A percentile compares a stretch with the other conserved stretches of the same genome.
phyloP scores from a whole-genome alignment of 345 rosid genomes.

The Rhizophora mangle region DNA sequence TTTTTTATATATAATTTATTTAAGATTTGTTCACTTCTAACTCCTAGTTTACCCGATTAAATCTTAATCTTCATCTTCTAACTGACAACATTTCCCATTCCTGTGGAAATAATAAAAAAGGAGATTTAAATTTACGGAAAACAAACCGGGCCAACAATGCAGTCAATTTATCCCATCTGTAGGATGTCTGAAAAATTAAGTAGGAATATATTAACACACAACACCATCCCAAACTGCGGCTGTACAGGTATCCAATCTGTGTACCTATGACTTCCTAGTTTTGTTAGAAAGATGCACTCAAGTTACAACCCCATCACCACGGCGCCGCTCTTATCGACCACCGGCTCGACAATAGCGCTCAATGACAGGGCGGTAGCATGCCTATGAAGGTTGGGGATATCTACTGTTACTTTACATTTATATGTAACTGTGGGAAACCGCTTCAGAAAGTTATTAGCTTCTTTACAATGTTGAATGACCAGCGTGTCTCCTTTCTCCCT shows the following conservation, averaged over 20 bases:
- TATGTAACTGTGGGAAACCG: neutral
- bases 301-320: conserved; percentile 6
- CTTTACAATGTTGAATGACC: conserved; percentile 31
- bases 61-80: too few relatives aligned
- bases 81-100: too few relatives aligned
- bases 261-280: conserved; percentile 8
- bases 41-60: too few relatives aligned
- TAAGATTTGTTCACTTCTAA: too few relatives aligned
- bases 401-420: conserved; percentile 37
- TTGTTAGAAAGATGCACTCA: conserved; percentile 25
- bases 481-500: conserved; percentile 18
- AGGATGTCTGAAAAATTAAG: conserved; percentile 17
- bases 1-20: too few relatives aligned
- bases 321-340: conserved; percentile 12
- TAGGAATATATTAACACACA: conserved; percentile 21
- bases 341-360: conserved; percentile 2
- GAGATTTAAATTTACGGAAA: neutral
- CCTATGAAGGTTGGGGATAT: conserved; percentile 15
- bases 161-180: conserved; percentile 8
- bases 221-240: conserved; percentile 18
- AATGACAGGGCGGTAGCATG: conserved; percentile 14
- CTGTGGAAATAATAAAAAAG: too few relatives aligned
- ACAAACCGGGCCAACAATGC: neutral
- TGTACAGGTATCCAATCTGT: conserved; percentile 26
- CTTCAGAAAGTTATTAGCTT: conserved; percentile 29